Evolutionary conservation across 2,329 filamentous ascomycete species (phyloP), one percentile per base, ranked within the genome.

Genomic region (Lecanoromycetidae sp.): DNA sequence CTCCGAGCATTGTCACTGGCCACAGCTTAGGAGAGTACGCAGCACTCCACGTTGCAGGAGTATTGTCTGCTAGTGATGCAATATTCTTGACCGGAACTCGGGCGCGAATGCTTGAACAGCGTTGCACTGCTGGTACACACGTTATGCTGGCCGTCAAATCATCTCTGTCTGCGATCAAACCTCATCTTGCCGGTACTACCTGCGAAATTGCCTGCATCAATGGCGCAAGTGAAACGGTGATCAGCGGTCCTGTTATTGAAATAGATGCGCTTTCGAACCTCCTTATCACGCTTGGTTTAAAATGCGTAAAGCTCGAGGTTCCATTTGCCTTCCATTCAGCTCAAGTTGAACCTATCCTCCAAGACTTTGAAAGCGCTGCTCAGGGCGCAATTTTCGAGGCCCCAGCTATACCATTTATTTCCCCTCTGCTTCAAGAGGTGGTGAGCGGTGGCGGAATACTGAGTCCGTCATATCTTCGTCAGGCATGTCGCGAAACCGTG

Each of bases 121-220:
- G 62, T 47, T 68, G 66, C 51, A 56, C 63, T 10, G 55, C 61
- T 27, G 64, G 65, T 45, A 69, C 66, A 3, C 66, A 69, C 44
- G 59, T 65, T 2, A 70, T 70, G 67, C 57, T 70, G 12, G 66
- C 66, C 32, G 60, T 69, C 9, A 60, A 61, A 17, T 65, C 59
- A 4, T 26, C 37, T 22, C 30, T 35, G 6, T 12, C 26, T n/a
- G 22, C 17, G 15, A 20, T 51, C 29, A 34, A 15, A 7, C 8
- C 15, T 29, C 5, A 25, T n/a, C 9, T 47, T 0, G 13, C 68
- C 56, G 64, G 62, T 4, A 58, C 70, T 45, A n/a, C 25, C 2
- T 54, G 64, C 27, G 72, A 76, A 36, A 64, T 79, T 51, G 81
- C 85, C 13, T 91, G 86, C 66, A 74, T 87, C 60, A 93, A 93